Base-by-base conservation (phyloP, 139 green algal genomes). In the Picochlorum sp. region DNA sequence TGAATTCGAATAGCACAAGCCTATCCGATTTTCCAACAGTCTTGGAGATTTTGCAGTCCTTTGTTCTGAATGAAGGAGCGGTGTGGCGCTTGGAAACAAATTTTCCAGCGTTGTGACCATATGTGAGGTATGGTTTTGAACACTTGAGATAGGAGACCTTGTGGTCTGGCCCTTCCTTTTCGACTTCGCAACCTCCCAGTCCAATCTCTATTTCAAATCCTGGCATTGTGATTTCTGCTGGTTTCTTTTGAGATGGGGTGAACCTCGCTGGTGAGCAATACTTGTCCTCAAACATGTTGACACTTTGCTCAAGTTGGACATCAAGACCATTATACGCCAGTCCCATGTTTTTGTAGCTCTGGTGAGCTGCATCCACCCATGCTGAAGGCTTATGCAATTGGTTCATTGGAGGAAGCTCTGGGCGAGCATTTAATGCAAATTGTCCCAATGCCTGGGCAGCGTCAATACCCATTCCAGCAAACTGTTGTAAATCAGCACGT, bases 1-100 rank as follows among this genome's bases (percentile, higher is more conserved):
- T 66, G 28, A 77, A 77, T 38, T 63, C 51, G 31, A 59, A 77
- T 24, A 77, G 71, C 49, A 77, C 65, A 59, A 68, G 56, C 49
- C 68, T 44, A n/a, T 54, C 16, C 3, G 20, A 11, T 52, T 69
- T 51, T 30, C 71, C 71, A 52, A 70, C 55, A 30, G 26, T 26
- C 54, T 77, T 73, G 23, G 15, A 65, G n/a, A 73, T 30, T 47
- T 77, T 68, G 60, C 71, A 77, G 24, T 60, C 52, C 45, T 76
- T 76, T 28, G 56, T 62, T 13, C 24, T 58, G 28, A 41, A 68
- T 18, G 18, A 21, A 30, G 69, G 61, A 34, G 69, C 62, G 1
- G 23, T 55, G 30, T 66, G 45, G 69, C 54, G 49, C 23, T 69
- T 60, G 54, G 62, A 71, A 50, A 49, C 60, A 26, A 65, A 77